phyloP scores from a whole-genome alignment of 164 flowering plant species.

The Liquidambar formosana region DNA sequence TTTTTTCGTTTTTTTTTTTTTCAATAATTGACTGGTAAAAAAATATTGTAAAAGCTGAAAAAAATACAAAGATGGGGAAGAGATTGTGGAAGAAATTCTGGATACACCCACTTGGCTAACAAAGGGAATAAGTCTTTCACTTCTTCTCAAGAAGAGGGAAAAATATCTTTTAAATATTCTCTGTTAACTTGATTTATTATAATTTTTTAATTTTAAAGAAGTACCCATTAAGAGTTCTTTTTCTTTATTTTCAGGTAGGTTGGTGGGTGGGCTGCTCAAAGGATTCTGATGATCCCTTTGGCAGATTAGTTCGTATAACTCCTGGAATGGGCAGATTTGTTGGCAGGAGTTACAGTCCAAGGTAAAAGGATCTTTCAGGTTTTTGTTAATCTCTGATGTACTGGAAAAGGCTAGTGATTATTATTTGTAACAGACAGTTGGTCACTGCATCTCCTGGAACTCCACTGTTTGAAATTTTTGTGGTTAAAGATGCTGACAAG shows the following conservation, averaged over 20 bases:
- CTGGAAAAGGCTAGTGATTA: conserved; percentile 5
- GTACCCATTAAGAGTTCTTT: too few relatives aligned
- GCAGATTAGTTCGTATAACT: conserved; percentile 70
- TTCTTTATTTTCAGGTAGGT: conserved; percentile 61
- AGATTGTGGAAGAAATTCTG: too few relatives aligned
- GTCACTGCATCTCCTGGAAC: conserved; percentile 81
- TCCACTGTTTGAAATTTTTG: conserved; percentile 87
- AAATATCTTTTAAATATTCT: too few relatives aligned
- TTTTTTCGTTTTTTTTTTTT: too few relatives aligned
- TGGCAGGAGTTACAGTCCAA: conserved; percentile 84
- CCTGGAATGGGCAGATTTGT: conserved; percentile 90
- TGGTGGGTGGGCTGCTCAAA: conserved; percentile 96
- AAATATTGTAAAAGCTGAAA: too few relatives aligned
- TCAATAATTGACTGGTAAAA: too few relatives aligned
- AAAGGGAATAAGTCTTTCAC: too few relatives aligned
- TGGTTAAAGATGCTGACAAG: conserved; percentile 66
- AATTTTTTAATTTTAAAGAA: too few relatives aligned
- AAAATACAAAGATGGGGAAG: too few relatives aligned
- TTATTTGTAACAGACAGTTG: conserved; percentile 72
- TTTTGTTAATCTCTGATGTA: not conserved
- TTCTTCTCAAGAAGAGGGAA: too few relatives aligned
- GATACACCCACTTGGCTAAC: too few relatives aligned
- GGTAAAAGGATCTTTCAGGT: conserved; percentile 35
- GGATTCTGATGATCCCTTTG: conserved; percentile 85
- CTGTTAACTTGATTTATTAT: too few relatives aligned